phyloP scores from a whole-genome alignment of 306 rosid genomes.

The Arachis stenosperma region DNA sequence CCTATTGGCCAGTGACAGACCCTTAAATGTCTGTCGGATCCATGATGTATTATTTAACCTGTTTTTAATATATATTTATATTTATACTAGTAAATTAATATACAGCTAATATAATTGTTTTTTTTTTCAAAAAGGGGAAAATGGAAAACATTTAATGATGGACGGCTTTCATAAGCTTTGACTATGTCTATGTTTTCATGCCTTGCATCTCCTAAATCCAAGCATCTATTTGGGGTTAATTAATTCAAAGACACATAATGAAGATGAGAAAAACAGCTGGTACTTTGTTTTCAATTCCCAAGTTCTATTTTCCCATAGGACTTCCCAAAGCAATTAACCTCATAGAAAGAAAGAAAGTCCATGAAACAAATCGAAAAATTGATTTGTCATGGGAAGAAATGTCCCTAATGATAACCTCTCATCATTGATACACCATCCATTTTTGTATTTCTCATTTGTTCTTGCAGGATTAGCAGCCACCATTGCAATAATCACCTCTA shows the following conservation, averaged over 20 bases:
- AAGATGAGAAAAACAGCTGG: constrained; percentile 4
- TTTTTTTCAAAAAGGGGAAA: constrained; percentile 37
- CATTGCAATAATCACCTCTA: constrained; percentile 56
- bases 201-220: constrained; percentile 56
- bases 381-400: constrained; percentile 66
- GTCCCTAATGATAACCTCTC: constrained; percentile 48
- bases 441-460: constrained; percentile 48
- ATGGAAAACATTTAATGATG: not conserved
- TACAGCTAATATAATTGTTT: no score
- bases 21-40: no score
- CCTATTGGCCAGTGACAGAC: no score
- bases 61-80: no score
- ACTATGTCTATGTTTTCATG: constrained; percentile 37
- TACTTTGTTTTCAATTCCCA: constrained; percentile 2
- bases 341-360: not conserved
- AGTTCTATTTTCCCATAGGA: constrained; percentile 6
- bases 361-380: not conserved
- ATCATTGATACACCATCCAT: constrained; percentile 51
- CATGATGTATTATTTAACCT: no score
- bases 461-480: constrained; percentile 56
- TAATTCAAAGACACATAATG: not conserved
- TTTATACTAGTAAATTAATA: no score
- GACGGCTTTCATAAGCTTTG: constrained; percentile 27
- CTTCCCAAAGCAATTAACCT: constrained; percentile 19
- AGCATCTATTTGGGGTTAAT: constrained; percentile 50